Base-by-base conservation (phyloP, 768 basidiomycete species). In the Baorangia bicolor region DNA sequence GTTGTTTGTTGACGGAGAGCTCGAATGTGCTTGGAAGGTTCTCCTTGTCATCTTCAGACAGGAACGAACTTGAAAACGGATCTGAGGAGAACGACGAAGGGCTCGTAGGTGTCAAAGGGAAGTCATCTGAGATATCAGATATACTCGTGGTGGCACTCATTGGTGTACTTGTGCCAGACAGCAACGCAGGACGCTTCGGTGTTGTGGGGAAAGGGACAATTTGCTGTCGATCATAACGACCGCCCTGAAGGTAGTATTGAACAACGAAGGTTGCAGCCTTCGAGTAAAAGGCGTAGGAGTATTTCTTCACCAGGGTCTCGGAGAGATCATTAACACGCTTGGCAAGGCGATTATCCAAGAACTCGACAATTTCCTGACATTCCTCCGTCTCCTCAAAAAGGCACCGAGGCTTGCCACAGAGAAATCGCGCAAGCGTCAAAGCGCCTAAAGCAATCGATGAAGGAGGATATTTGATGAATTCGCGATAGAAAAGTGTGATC, bases 281-380 rank as follows among this genome's bases (percentile, higher is more conserved):
- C 46, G 92, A 94, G 76, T 96, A 98, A 76, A 95, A 97, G 40
- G 88, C 88, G 64, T 92, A 94, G 6, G 95, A 95, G 76, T 99
- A 98, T 77, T 99, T 99, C 78, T 95, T 94, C 69, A 98, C 86
- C 66, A 98, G 78, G n/a, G 90, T 94, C 72, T 96, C 90, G 13
- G 96, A 98, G 31, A 99, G 81, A 61, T 92, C 89, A 66, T 94
- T 91, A 76, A 96, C 88, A 68, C 92, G 86, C 69, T 88, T 88
- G 28, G 90, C 83, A 64, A 98, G 81, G 61, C 92, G 88, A 54
- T 75, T 85, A 74, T 99, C 96, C 69, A 99, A 81, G 56, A 83
- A 81, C 44, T 90, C 86, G 33, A 96, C 87, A 57, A 97, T 86
- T 65, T 94, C 87, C 27, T 91, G 74, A 61, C 86, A 88, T 55